These are phyloP conservation scores for Mastigamoeba balamuthi DNA, from an alignment of 78 protist species.

Conservation along the genomic window DNA sequence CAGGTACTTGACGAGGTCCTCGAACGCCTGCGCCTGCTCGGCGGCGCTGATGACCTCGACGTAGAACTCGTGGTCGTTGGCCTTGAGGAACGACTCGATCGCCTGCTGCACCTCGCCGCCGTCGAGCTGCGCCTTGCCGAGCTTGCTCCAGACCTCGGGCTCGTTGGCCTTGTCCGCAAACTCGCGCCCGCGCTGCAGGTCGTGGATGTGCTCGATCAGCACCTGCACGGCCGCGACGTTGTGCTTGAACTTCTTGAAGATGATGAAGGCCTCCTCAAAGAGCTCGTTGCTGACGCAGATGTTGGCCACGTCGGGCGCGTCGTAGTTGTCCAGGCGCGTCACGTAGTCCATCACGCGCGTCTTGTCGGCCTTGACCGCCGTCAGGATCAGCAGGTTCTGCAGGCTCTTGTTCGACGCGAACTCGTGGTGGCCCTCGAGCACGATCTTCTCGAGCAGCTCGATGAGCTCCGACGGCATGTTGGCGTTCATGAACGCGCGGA, in stretches of 20 bases:
- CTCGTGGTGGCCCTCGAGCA: conserved; percentile 76
- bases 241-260: conserved; percentile 88
- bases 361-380: conserved; percentile 95
- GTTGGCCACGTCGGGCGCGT: conserved; percentile 90
- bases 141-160: conserved; percentile 82
- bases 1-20: conserved; percentile 75
- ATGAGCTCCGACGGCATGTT: conserved; percentile 95
- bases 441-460: conserved; percentile 97
- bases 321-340: conserved; percentile 91
- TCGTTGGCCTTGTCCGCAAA: conserved; percentile 85
- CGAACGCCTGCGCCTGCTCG: conserved; percentile 32
- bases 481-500: conserved; percentile 97
- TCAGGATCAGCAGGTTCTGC: conserved; percentile 96
- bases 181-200: conserved; percentile 87
- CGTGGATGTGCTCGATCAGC: conserved; percentile 72
- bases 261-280: conserved; percentile 97
- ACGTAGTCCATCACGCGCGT: conserved; percentile 91
- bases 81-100: conserved; percentile 63
- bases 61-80: conserved; percentile 50
- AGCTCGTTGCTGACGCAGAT: conserved; percentile 78
- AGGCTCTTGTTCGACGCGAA: conserved; percentile 85
- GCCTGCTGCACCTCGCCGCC: conserved; percentile 34
- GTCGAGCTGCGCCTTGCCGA: conserved; percentile 91
- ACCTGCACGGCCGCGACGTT: conserved; percentile 87
- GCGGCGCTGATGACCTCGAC: conserved; percentile 67